These are phyloP conservation scores for Sicyos baderoa DNA, from an alignment of 306 rosid genomes.

Conservation along the genomic window DNA sequence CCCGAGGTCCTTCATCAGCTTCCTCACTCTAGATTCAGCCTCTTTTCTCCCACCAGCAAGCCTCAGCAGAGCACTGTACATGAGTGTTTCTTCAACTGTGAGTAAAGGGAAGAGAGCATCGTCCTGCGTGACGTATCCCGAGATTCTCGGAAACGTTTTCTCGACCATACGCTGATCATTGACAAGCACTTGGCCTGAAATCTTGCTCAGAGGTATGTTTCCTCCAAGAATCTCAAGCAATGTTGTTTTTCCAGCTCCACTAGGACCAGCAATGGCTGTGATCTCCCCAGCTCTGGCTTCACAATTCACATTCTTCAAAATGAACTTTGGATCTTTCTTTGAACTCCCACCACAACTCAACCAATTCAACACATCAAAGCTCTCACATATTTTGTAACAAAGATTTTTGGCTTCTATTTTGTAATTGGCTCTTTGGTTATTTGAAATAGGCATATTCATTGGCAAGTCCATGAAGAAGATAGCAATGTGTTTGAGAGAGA, in stretches of 20 bases:
- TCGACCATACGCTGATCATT: constrained; percentile 49
- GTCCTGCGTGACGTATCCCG: constrained; percentile 75
- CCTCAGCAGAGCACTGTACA: constrained; percentile 80
- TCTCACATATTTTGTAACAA: constrained; percentile 54
- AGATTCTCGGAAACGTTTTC: constrained; percentile 42
- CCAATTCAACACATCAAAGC: constrained; percentile 38
- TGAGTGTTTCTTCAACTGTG: constrained; percentile 80
- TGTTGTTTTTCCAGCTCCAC: constrained; percentile 97
- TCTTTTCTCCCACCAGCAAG: constrained; percentile 43
- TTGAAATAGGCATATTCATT: no score
- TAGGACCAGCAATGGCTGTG: constrained; percentile 94
- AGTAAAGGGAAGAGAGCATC: constrained; percentile 74
- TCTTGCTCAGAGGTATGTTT: constrained; percentile 36
- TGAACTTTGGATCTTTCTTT: constrained; percentile 34
- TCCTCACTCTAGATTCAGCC: constrained; percentile 50
- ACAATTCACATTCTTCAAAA: constrained; percentile 66
- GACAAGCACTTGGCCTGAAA: constrained; percentile 65
- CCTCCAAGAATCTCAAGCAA: constrained; percentile 86
- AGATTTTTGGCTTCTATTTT: constrained; percentile 55
- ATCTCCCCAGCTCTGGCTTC: constrained; percentile 72
- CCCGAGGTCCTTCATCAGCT: constrained; percentile 75
- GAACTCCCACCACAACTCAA: constrained; percentile 17
- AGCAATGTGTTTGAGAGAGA: no score
- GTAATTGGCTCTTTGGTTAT: background rate
- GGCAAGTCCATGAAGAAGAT: no score